Evolutionary conservation across 495 filamentous ascomycete genomes (phyloP), one percentile per base, ranked within the genome.

Genomic region (Penicillium fimorum): DNA sequence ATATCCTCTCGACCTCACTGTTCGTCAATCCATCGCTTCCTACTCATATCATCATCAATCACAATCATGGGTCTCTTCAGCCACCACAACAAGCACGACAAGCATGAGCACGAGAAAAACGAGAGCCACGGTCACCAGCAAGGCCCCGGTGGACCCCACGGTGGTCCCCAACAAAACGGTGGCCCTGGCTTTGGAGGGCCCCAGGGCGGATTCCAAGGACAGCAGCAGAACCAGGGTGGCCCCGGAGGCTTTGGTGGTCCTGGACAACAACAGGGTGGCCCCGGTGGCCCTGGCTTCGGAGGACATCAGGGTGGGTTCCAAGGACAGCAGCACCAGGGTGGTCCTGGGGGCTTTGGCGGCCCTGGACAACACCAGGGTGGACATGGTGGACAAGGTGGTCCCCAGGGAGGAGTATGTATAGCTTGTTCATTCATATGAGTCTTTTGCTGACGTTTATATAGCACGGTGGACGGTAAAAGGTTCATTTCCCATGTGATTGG

Each of bases 61-160:
- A 50, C 33, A 17, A 29, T 17, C 32, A 50, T 50, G 48, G 48
- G 35, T 50, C 48, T 41, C 32, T 50, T 50, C 33, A 33, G 30
- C 47, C 47, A 50, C 15, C 47, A 50, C 18, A 4, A 27, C 25
- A 7, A 27, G 25, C 33, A 50, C 33, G 22, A 40, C 15, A n/a
- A 37, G 35, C 35, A 37, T 5, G 15, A 37, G 6, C 33, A 37
- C 18, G 5, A 50, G 20, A 13, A 50, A 27, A 1, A 27, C 25
- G 25, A 27, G 25, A 27, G 5, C 5, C 47, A 49, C 7, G 32
- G 47, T 6, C 22, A 33, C 24, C 22, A 25, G 24, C 24, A 25
- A 27, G 25, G 41, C 20, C 41, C 41, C 12, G 41, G 41, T 6
- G 20, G 20, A 2, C 41, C 41, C 12, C n/a, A n/a, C n/a, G n/a